These are phyloP conservation scores for Cryptosporidium felis DNA, from an alignment of 169 alveolate genomes.

Conservation along the genomic window DNA sequence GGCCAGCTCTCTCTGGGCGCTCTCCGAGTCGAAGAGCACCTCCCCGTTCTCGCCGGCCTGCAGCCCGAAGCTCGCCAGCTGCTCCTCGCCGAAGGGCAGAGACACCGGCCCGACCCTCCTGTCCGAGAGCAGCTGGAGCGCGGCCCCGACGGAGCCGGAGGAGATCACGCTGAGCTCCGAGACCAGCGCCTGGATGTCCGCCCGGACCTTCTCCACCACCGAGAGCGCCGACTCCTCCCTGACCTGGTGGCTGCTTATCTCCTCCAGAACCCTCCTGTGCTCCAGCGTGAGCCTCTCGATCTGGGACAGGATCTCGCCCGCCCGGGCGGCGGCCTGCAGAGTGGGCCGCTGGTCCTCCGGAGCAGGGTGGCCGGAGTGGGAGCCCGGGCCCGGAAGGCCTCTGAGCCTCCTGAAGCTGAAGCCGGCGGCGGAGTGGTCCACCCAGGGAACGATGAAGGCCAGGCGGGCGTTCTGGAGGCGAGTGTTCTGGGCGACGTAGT, in stretches of 20 bases:
- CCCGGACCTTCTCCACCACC: neutral
- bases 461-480: neutral
- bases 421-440: constrained; percentile 8
- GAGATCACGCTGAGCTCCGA: constrained; percentile 4
- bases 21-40: neutral
- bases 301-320: constrained; percentile 8
- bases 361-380: neutral
- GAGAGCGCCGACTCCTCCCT: constrained; percentile 2
- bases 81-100: neutral
- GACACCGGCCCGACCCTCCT: neutral
- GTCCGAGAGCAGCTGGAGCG: neutral
- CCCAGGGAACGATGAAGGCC: constrained; percentile 50
- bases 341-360: constrained; percentile 1
- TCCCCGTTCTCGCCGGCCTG: constrained; percentile 12
- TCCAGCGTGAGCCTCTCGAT: constrained; percentile 35
- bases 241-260: neutral
- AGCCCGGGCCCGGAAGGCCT: constrained; percentile 7
- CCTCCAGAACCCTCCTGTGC: neutral
- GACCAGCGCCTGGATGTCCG: constrained; percentile 5
- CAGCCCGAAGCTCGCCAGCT: neutral
- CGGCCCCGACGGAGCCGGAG: constrained; percentile 4
- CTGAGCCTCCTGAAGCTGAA: constrained; percentile 7
- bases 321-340: neutral
- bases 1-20: neutral
- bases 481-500: neutral